These are phyloP conservation scores for Microsporum audouinii DNA, from an alignment of 2,329 filamentous ascomycete genomes.

Conservation along the genomic window DNA sequence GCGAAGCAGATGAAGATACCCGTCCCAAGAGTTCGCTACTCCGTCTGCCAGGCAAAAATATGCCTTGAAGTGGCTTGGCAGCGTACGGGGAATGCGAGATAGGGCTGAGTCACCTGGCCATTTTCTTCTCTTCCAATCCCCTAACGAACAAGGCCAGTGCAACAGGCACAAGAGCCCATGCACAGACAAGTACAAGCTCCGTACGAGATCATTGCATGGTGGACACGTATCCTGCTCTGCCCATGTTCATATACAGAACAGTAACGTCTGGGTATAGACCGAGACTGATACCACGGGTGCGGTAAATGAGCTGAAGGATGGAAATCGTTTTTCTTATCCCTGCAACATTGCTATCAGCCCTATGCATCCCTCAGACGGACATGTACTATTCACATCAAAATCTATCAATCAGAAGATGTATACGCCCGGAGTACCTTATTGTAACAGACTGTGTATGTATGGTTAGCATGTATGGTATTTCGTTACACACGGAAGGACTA, in stretches of 20 bases:
- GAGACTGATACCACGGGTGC: not conserved
- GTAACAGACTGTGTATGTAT: not conserved
- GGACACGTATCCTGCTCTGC: not conserved
- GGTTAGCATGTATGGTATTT: not conserved
- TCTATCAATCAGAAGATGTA: not conserved
- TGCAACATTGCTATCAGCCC: not conserved
- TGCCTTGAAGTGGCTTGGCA: slow-evolving; percentile 1
- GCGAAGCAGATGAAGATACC: not conserved
- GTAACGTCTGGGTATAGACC: not conserved
- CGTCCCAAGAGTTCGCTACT: not conserved
- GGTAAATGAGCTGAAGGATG: not conserved
- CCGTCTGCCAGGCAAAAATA: not conserved
- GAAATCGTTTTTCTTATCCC: not conserved
- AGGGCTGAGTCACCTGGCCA: not conserved
- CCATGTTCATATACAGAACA: not conserved
- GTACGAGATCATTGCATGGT: not conserved
- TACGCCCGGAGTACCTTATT: not conserved
- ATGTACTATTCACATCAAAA: not conserved
- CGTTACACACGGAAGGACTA: not conserved
- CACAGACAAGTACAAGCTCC: no score
- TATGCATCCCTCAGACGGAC: not conserved
- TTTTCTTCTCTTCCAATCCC: not conserved
- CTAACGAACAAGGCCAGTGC: not conserved
- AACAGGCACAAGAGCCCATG: no score
- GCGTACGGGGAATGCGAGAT: not conserved